Conservation (phyloP, 345 rosid genomes). For the Euphorbia pulcherrima region DNA sequence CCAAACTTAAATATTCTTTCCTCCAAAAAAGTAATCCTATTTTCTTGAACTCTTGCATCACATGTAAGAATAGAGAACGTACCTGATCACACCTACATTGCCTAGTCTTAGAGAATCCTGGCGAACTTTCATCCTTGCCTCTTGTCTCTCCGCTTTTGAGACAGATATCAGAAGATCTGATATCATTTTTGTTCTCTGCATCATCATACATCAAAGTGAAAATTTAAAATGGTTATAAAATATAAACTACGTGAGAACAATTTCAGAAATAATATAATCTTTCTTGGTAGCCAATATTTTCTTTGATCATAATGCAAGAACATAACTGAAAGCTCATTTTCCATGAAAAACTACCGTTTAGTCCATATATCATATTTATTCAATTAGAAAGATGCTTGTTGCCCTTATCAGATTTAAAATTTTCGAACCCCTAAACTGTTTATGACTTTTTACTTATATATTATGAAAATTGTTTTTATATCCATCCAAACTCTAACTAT, state of each 20-base stretch:
- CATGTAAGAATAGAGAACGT: conserved; percentile 2
- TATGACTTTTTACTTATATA: background rate
- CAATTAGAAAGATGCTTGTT: background rate
- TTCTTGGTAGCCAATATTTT: background rate
- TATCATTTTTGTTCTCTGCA: conserved; percentile 85
- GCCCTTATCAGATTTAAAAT: background rate
- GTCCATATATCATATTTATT: background rate
- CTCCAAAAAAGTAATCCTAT: no score
- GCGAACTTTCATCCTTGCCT: conserved; percentile 92
- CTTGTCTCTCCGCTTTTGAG: conserved; percentile 95
- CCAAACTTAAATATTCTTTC: background rate
- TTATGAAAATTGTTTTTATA: background rate
- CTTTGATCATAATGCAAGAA: conserved; percentile 5
- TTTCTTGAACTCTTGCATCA: background rate
- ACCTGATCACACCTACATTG: conserved; percentile 97
- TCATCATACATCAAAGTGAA: conserved; percentile 18
- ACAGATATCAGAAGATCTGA: conserved; percentile 92
- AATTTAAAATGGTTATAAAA: conserved; percentile 5
- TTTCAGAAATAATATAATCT: background rate
- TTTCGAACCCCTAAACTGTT: background rate
- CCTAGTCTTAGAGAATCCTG: conserved; percentile 97
- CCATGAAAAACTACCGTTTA: background rate
- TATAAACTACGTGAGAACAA: background rate
- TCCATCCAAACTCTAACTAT: background rate
- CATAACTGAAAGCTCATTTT: background rate